Evolutionary conservation across 768 basidiomycete genomes (phyloP).

Genomic region (Rhodotorula graminis): DNA sequence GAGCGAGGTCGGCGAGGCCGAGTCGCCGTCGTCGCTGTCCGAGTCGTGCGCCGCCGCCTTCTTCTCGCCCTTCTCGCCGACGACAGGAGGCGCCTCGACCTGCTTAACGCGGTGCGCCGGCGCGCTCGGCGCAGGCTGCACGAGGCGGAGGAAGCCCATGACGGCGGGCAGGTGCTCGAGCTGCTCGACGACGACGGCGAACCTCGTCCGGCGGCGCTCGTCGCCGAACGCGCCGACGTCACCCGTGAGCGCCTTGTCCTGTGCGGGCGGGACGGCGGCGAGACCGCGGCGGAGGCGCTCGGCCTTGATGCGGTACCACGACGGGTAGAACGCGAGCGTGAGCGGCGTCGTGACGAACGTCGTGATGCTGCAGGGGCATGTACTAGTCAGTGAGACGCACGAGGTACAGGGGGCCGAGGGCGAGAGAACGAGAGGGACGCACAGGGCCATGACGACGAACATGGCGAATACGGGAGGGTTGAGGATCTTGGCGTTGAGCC

Average conservation of each 20-base stretch:
- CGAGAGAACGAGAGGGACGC: background rate
- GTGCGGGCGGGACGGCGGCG: background rate
- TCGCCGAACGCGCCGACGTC: background rate
- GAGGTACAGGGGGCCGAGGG: background rate
- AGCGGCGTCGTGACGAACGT: conserved; percentile 83
- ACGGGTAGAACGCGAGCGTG: conserved; percentile 71
- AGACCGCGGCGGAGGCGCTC: conserved; percentile 12
- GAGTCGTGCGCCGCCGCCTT: background rate
- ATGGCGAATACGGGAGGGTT: conserved; percentile 57
- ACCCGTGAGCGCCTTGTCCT: background rate
- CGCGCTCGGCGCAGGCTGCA: conserved; percentile 14
- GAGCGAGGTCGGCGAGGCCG: background rate
- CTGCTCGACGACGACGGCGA: conserved; percentile 83
- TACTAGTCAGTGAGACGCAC: background rate
- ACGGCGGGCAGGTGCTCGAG: conserved; percentile 82
- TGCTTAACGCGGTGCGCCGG: no score
- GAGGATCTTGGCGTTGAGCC: conserved; percentile 69
- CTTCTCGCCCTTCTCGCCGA: background rate
- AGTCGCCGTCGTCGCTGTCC: conserved; percentile 2
- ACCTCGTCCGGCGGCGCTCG: conserved; percentile 51
- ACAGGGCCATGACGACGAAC: conserved; percentile 37
- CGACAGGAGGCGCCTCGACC: background rate
- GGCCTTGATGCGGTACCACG: conserved; percentile 52
- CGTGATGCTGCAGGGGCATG: conserved; percentile 48
- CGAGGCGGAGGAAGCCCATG: conserved; percentile 73